Evolutionary conservation across 768 basidiomycete genomes (phyloP).

Genomic region (Chalciporus pseudorubinellus): DNA sequence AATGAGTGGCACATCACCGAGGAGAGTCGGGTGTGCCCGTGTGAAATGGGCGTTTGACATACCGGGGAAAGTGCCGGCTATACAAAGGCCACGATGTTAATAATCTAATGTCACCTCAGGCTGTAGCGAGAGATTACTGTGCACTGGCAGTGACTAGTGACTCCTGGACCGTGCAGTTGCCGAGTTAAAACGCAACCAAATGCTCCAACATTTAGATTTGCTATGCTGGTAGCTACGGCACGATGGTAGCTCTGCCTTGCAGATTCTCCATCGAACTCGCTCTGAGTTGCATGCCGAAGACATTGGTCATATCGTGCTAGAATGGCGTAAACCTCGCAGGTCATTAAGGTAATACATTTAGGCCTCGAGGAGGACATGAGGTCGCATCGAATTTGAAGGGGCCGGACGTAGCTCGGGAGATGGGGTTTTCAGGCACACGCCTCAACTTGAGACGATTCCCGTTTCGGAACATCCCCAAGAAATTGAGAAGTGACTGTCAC

Average conservation of each 20-base stretch:
- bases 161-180: too few relatives aligned
- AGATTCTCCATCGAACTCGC: background rate
- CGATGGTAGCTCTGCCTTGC: background rate
- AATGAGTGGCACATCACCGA: constrained; percentile 1
- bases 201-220: background rate
- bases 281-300: background rate
- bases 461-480: background rate
- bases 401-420: constrained; percentile 4
- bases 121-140: too few relatives aligned
- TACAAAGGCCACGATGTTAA: constrained; percentile 1
- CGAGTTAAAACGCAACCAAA: too few relatives aligned
- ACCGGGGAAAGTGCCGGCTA: constrained; percentile 10
- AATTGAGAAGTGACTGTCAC: too few relatives aligned
- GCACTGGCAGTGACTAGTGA: too few relatives aligned
- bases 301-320: constrained; percentile 6
- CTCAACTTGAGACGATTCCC: background rate
- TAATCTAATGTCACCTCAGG: too few relatives aligned
- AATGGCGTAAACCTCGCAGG: constrained; percentile 15
- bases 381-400: constrained; percentile 9
- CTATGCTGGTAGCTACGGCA: background rate
- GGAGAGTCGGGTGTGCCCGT: constrained; percentile 2
- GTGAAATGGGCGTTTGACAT: constrained; percentile 1
- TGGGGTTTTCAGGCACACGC: constrained; percentile 1
- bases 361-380: constrained; percentile 27
- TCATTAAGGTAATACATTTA: constrained; percentile 14